These are phyloP conservation scores for Acanthamoeba sp. DNA, from an alignment of 208 protist genomes.

Conservation along the genomic window DNA sequence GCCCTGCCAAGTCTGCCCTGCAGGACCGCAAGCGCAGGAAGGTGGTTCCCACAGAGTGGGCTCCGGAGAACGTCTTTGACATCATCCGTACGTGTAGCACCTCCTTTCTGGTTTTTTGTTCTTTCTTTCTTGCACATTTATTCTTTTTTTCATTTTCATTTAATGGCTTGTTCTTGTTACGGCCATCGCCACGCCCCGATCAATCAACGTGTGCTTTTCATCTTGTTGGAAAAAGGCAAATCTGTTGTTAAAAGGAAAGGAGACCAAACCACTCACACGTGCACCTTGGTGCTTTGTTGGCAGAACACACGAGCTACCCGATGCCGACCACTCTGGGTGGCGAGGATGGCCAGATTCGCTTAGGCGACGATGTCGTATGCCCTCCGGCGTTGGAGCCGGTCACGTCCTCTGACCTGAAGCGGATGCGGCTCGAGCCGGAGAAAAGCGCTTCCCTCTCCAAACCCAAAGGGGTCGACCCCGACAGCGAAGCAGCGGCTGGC, in stretches of 20 bases:
- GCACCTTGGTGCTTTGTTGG: not conserved
- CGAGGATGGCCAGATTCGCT: not conserved
- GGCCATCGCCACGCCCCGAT: too few relatives aligned
- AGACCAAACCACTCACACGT: not conserved
- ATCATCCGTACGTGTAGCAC: slow-evolving; percentile 25
- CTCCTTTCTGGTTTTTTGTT: not conserved
- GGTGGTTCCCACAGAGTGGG: slow-evolving; percentile 52
- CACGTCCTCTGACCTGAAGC: not conserved
- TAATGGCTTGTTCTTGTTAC: not conserved
- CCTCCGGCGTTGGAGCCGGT: not conserved
- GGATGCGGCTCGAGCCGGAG: not conserved
- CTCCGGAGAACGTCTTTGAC: slow-evolving; percentile 68
- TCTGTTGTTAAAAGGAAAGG: not conserved
- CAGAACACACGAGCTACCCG: slow-evolving; percentile 60
- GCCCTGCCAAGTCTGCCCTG: not conserved
- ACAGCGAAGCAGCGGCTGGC: not conserved
- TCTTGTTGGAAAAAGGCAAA: not conserved
- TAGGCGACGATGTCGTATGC: slow-evolving; percentile 24
- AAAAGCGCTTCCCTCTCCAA: not conserved
- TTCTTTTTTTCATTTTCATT: not conserved
- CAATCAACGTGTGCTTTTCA: too few relatives aligned
- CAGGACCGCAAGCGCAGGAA: slow-evolving; percentile 36
- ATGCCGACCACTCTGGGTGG: not conserved
- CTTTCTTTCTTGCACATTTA: not conserved
- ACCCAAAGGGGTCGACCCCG: not conserved